Base-by-base conservation (phyloP, 108 stramenopile species). In the Aurantiochytrium sp. region DNA sequence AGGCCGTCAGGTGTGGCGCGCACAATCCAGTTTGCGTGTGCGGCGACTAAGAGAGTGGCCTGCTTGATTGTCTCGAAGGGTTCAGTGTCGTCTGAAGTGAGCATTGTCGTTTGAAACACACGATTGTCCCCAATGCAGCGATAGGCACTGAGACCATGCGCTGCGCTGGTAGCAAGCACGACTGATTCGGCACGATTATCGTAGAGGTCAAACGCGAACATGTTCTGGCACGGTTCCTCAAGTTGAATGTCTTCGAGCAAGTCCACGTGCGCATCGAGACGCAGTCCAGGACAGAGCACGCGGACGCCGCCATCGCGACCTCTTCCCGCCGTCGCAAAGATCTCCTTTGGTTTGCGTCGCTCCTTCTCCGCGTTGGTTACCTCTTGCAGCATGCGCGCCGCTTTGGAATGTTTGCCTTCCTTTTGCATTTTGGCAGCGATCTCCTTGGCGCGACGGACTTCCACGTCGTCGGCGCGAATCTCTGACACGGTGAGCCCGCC, bases 251-350 rank as follows among this genome's bases (percentile, higher is more conserved):
- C 76, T 12, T 53, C 28, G 1, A 83, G n/a, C 12, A 83, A 4
- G 76, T 83, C 76, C 10, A 8, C 76, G 49, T 47, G 49, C 6
- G 76, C 51, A 23, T 83, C 76, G 0, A 83, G 51, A 6, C 76
- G 76, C n/a, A 83, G 51, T 0, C 49, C 76, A 28, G 76, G 76
- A 45, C 76, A 83, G 49, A 83, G 45, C 19, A 83, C 51, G 4
- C 76, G 76, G 19, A 83, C 76, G 49, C 76, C 76, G n/a, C 76
- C 76, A 23, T 83, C 76, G n/a, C 76, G 76, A 12, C 49, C 76
- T 12, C 76, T 21, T 19, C 76, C 76, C 23, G 76, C 76, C n/a
- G 76, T 53, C 43, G 49, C 1, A 18, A 53, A 23, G 28, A 83
- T 83, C 16, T 83, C 76, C 51, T 83, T 83, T 23, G 76, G 76